Evolutionary conservation across 169 alveolate genomes (phyloP), one percentile per base, ranked within the genome.

Genomic region (Babesia caballi): DNA sequence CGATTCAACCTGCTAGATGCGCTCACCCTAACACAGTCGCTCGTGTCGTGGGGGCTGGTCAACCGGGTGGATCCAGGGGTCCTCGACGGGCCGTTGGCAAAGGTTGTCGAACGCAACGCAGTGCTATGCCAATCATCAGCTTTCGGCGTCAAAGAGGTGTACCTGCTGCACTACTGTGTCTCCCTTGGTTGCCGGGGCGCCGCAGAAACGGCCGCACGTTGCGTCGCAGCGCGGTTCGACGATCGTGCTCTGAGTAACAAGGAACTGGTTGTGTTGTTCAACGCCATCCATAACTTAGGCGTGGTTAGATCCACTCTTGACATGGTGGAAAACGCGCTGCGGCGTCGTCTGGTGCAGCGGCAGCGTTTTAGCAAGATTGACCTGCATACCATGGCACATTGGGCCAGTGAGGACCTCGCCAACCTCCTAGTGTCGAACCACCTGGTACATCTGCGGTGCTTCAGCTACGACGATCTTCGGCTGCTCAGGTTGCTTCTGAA

Each of bases 141-240:
- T 9, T 36, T 47, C 40, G 30, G 54, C 38, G 51, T 57, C 8
- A 78, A 78, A 52, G 66, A 59, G 8, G 67, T 67, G 30, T 70
- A 65, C 11, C 42, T 78, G 70, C 50, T 78, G 40, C 83, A 78
- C 51, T 78, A 78, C 70, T 36, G 59, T 47, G 33, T 46, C 2
- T 6, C 28, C 11, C 23, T 63, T 19, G 60, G 25, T 9, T 63
- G 73, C 38, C 40, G n/a, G 2, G 28, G 38, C 3, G 60, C 73
- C 12, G 58, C 73, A 1, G 21, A 17, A 7, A 23, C 61, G 21
- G n/a, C 30, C 6, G 50, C 50, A 9, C 0, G 7, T 14, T 12
- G 27, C 51, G 36, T 25, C 28, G 49, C 36, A 27, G 50, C 25
- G 36, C 23, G 44, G 11, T 40, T 63, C 5, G 35, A 46, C n/a